Conservation (phyloP, 805 yeast species). For the Candida sonorensis region DNA sequence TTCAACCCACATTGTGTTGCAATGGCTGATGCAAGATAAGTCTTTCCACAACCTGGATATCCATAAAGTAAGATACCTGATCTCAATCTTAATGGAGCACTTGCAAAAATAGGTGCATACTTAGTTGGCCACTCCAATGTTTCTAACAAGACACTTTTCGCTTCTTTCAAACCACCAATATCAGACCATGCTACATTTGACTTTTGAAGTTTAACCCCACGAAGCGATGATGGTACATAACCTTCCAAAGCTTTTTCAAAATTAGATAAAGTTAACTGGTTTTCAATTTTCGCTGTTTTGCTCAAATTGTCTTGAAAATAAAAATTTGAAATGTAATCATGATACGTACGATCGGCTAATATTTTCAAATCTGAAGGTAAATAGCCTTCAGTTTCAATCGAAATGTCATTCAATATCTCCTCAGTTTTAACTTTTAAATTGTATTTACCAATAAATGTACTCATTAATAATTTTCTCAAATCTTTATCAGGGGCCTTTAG, state of each 20-base stretch:
- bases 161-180: slow-evolving; percentile 80
- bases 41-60: slow-evolving; percentile 97
- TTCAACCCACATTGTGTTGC: slow-evolving; percentile 92
- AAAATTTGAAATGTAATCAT: slow-evolving; percentile 31
- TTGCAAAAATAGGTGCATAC: slow-evolving; percentile 89
- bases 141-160: slow-evolving; percentile 70
- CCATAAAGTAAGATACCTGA: slow-evolving; percentile 91
- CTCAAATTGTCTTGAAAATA: no score
- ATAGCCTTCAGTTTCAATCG: slow-evolving; percentile 81
- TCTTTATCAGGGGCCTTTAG: slow-evolving; percentile 65
- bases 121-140: slow-evolving; percentile 97
- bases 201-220: slow-evolving; percentile 83
- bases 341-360: slow-evolving; percentile 62
- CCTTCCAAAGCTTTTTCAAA: slow-evolving; percentile 56
- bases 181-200: slow-evolving; percentile 74
- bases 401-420: slow-evolving; percentile 43
- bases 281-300: no score
- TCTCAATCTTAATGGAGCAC: slow-evolving; percentile 79
- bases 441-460: slow-evolving; percentile 16
- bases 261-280: no score
- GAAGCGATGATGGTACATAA: slow-evolving; percentile 71
- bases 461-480: slow-evolving; percentile 33
- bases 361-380: slow-evolving; percentile 75
- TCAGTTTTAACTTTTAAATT: slow-evolving; percentile 29
- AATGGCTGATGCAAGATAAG: slow-evolving; percentile 85